Base-by-base conservation (phyloP, 23 red algal species). In the Gracilaria caudata region DNA sequence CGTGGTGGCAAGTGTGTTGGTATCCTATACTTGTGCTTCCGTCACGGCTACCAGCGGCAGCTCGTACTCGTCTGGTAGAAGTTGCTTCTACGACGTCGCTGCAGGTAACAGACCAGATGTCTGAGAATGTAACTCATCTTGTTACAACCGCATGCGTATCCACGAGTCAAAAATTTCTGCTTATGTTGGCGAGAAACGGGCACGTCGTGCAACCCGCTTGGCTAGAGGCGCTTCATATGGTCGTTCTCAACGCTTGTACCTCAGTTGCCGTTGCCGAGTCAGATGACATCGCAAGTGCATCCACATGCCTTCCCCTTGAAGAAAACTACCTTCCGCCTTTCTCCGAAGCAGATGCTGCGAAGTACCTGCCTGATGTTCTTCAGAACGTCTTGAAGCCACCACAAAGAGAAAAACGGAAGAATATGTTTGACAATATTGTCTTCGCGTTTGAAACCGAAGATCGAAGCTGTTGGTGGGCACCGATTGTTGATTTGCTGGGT, bases 1-100 rank as follows among this genome's bases (percentile, higher is more conserved):
- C 49, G 10, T 91, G 87, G 87, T 91, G 87, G 87, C 87, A 76
- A 35, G 51, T 91, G n/a, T 75, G 64, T 51, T 82, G 87, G 75
- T 28, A 82, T 7, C 58, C 43, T 39, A 40, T 91, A 0, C 54
- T 73, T 23, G 56, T 82, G 34, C 32, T 81, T 47, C 76, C 60
- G 25, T 72, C 61, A 34, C 77, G 65, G 43, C 58, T 91, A 7
- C 25, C 76, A 0, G 21, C 30, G 26, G 65, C 58, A 17, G 60
- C 33, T 36, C 71, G 63, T 34, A 46, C 54, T 19, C 75, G 78
- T 43, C 39, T 82, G 41, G 75, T 7, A 21, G 87, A 81, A 64
- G 51, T 91, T 56, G 75, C 46, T 64, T 30, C 39, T 56, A 24
- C 44, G 54, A 82, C 87, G n/a, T 54, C 51, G 11, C 45, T 91